Percentiles rank a stretch among this genome's conserved stretches.
These are phyloP conservation scores for Cordia subcordata DNA, from an alignment of 257 asterid genomes.

Conservation along the genomic window DNA sequence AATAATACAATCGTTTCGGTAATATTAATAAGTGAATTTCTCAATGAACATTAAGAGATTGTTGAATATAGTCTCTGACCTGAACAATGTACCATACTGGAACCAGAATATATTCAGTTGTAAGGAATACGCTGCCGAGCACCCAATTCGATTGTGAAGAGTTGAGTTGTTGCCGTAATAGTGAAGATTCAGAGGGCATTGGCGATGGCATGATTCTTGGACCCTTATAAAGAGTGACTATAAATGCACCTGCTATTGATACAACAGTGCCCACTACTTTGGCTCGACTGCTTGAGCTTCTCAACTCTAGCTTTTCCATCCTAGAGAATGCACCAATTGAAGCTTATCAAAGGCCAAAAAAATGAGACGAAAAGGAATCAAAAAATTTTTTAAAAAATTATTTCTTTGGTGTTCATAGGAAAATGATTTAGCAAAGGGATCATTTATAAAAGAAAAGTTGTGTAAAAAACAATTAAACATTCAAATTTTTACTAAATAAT, in stretches of 20 bases:
- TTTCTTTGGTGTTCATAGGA: too few species aligned
- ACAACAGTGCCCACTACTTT: constrained; percentile 68
- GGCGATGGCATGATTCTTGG: constrained; percentile 38
- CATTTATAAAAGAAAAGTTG: too few species aligned
- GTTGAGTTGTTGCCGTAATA: constrained; percentile 13
- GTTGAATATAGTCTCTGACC: constrained; percentile 29
- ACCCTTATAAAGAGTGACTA: constrained; percentile 79
- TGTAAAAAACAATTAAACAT: too few species aligned
- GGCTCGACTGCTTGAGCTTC: constrained; percentile 57
- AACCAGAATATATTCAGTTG: constrained; percentile 61
- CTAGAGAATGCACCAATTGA: constrained; percentile 29
- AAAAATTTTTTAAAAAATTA: too few species aligned
- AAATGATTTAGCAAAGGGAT: too few species aligned
- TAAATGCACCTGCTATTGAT: constrained; percentile 75
- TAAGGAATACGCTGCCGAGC: constrained; percentile 65
- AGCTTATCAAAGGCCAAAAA: neutral
- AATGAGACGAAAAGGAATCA: too few species aligned
- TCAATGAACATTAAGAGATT: neutral
- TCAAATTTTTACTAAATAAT: too few species aligned
- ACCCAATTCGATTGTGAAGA: constrained; percentile 57
- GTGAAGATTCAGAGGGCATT: constrained; percentile 14
- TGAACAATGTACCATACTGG: constrained; percentile 93
- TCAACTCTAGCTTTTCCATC: constrained; percentile 67
- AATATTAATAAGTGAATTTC: too few species aligned
- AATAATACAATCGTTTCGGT: neutral